phyloP scores from a whole-genome alignment of 805 yeast genomes.

The Saccharomycopsis lassenensis region DNA sequence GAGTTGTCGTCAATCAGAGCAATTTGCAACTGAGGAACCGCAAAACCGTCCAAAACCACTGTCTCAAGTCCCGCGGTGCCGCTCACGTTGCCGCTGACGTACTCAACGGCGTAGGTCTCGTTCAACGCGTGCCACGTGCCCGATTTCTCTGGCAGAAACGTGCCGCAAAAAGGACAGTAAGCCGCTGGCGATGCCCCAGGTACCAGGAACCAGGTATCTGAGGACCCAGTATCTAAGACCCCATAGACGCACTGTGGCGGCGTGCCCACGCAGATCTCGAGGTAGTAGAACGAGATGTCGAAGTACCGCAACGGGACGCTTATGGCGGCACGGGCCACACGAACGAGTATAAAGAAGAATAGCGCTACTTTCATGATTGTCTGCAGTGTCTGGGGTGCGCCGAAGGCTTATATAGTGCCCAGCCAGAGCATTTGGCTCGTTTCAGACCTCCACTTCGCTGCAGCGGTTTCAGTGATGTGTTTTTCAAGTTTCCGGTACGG shows the following conservation, averaged over 20 bases:
- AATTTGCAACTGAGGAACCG: constrained; percentile 3
- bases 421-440: too few species aligned
- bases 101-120: constrained; percentile 7
- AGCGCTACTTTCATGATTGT: too few species aligned
- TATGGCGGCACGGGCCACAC: too few species aligned
- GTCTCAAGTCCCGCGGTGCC: constrained; percentile 13
- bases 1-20: constrained; percentile 5
- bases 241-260: constrained; percentile 19
- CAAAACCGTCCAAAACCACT: constrained; percentile 1
- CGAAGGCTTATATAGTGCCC: too few species aligned
- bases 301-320: too few species aligned
- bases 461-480: too few species aligned
- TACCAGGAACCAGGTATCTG: constrained; percentile 24
- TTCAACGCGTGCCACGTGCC: constrained; percentile 5
- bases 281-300: constrained; percentile 3
- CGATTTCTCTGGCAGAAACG: constrained; percentile 3
- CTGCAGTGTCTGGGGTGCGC: too few species aligned
- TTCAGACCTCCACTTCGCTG: too few species aligned
- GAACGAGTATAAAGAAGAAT: too few species aligned
- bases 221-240: constrained; percentile 24
- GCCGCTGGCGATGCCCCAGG: constrained; percentile 1
- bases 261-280: constrained; percentile 11
- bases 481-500: too few species aligned
- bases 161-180: constrained; percentile 5
- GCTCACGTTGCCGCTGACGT: constrained; percentile 5